Conservation (phyloP, 805 yeast genomes). For the Blastobotrys parvus region DNA sequence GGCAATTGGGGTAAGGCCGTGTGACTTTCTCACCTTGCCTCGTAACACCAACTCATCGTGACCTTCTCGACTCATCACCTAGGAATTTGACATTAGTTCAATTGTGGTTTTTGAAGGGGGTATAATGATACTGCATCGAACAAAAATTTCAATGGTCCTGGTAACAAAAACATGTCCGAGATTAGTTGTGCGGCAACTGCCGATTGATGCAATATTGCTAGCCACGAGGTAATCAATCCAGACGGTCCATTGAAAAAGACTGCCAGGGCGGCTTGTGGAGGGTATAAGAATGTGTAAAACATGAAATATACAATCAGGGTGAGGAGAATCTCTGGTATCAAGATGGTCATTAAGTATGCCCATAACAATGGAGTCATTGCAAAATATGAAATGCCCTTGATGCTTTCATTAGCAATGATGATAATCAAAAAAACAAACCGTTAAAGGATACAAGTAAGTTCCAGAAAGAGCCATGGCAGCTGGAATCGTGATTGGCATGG, state of each 20-base stretch:
- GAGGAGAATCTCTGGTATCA: slow-evolving; percentile 39
- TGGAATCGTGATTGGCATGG: slow-evolving; percentile 22
- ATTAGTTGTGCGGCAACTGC: slow-evolving; percentile 36
- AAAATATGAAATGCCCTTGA: slow-evolving; percentile 37
- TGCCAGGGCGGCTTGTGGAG: slow-evolving; percentile 36
- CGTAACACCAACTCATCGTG: slow-evolving; percentile 36
- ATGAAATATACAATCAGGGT: slow-evolving; percentile 31
- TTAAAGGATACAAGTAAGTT: slow-evolving; percentile 26
- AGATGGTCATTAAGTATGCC: slow-evolving; percentile 38
- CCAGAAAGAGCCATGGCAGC: slow-evolving; percentile 19
- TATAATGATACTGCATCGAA: slow-evolving; percentile 38
- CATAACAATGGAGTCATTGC: slow-evolving; percentile 35
- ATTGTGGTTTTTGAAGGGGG: background rate
- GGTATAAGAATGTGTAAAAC: slow-evolving; percentile 35
- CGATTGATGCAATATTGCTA: slow-evolving; percentile 37
- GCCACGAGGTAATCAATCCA: slow-evolving; percentile 40
- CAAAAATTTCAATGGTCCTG: slow-evolving; percentile 37
- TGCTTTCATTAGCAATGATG: background rate
- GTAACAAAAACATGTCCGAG: slow-evolving; percentile 37
- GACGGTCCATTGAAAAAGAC: slow-evolving; percentile 42
- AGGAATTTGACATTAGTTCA: slow-evolving; percentile 1
- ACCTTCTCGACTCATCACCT: slow-evolving; percentile 35
- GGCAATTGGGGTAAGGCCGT: slow-evolving; percentile 26
- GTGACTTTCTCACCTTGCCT: slow-evolving; percentile 31
- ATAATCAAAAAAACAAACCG: slow-evolving; percentile 8